Evolutionary conservation across 495 filamentous ascomycete genomes (phyloP), one percentile per base, ranked within the genome.

Genomic region (Saxispiralis lemnorum): DNA sequence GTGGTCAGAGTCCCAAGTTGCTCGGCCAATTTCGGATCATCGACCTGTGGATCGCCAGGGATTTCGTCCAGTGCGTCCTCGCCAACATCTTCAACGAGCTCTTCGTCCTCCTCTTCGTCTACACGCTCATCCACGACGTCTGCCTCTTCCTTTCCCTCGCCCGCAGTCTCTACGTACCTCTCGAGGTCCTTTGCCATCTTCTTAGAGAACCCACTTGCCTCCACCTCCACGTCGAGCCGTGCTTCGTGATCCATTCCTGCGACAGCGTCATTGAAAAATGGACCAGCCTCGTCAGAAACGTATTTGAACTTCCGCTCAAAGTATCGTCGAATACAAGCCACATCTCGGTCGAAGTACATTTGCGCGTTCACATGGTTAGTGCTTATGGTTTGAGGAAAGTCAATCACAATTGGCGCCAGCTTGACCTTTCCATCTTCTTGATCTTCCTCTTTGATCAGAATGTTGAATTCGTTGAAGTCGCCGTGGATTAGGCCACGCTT

Each of bases 381-480:
- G n/a, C 85, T 93, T 2, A 96, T 72, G 80, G 93, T 93, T 63
- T 99, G 89, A 1, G 89, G 89, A 59, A 99, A 99, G 63, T 99
- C 92, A 52, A 99, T 99, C 20, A 96, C 60, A 39, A 92, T 71
- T 5, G 89, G 87, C 13, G 59, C 68, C 1, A 78, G 59, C 6
- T 48, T 66, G 18, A 68, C 44, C 1, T 46, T 40, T 5, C 30
- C 44, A 19, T 31, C 41, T 14, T n/a, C 35, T n/a, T 45, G 42
- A 7, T n/a, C 12, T 35, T 40, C 39, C 31, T 93, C 86, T 50
- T 85, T 77, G 60, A 96, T 77, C 15, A 99, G 68, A 45, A 99
- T 83, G 56, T 99, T 99, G 68, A 99, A 99, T 64, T 96, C 92
- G 65, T 99, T 99, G 66, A 93, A 96, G 59, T 99, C 89, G 51